Evolutionary conservation across 1,139 yeast genomes (phyloP).

Genomic region (Candida dubliniensis): DNA sequence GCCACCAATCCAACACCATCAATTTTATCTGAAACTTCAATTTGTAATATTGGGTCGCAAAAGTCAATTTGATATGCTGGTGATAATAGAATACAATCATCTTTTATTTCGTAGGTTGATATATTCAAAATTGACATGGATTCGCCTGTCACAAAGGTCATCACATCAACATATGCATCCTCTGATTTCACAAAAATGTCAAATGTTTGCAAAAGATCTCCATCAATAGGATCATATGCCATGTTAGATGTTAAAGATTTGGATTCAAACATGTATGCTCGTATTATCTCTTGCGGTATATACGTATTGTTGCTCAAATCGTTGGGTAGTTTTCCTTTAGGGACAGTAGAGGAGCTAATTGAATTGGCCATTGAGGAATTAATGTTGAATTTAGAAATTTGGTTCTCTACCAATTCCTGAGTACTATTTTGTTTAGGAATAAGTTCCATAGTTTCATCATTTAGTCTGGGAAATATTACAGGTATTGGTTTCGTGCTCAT

Average conservation of each 20-base stretch:
- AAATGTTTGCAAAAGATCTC: slow-evolving; percentile 22
- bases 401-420: slow-evolving; percentile 9
- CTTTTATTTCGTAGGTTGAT: slow-evolving; percentile 16
- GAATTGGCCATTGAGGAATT: slow-evolving; percentile 16
- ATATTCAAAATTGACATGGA: slow-evolving; percentile 30
- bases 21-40: slow-evolving; percentile 23
- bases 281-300: slow-evolving; percentile 26
- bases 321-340: neutral
- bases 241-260: slow-evolving; percentile 23
- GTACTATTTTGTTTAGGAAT: neutral
- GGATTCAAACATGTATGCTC: slow-evolving; percentile 26
- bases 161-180: slow-evolving; percentile 16
- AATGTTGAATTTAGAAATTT: slow-evolving; percentile 15
- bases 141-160: slow-evolving; percentile 38
- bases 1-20: slow-evolving; percentile 21
- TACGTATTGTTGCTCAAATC: slow-evolving; percentile 9
- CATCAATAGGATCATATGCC: slow-evolving; percentile 42
- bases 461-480: slow-evolving; percentile 1
- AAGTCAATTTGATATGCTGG: slow-evolving; percentile 26
- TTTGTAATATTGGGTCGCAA: slow-evolving; percentile 42
- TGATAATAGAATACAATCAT: slow-evolving; percentile 16
- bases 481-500: neutral
- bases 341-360: slow-evolving; percentile 10
- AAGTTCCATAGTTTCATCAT: neutral
- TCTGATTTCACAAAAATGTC: slow-evolving; percentile 18